phyloP scores from a whole-genome alignment of 225 moss, liverwort and hornwort species.

The Lunularia cruciata region DNA sequence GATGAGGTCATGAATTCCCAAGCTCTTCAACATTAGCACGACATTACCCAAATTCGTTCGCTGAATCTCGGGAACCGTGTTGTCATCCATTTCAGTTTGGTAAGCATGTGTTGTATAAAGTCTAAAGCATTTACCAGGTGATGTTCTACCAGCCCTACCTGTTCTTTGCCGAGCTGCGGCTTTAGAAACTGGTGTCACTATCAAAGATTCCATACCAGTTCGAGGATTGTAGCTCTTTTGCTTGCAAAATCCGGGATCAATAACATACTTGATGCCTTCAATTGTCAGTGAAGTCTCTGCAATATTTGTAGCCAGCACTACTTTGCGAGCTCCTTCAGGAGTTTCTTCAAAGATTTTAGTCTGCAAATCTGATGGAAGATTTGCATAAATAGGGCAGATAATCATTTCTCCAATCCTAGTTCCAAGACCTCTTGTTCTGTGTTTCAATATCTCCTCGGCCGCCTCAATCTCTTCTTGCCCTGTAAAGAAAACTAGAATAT shows the following conservation, averaged over 20 bases:
- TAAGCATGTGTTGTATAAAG: constrained; percentile 50
- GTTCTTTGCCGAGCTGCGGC: constrained; percentile 94
- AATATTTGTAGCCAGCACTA: constrained; percentile 56
- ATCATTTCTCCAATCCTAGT: constrained; percentile 88
- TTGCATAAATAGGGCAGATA: constrained; percentile 91
- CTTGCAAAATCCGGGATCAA: constrained; percentile 58
- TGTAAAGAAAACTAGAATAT: constrained; percentile 79
- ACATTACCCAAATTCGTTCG: constrained; percentile 93
- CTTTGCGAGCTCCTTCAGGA: constrained; percentile 77
- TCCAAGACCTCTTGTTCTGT: constrained; percentile 85
- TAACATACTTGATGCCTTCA: constrained; percentile 57
- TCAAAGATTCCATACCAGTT: constrained; percentile 86
- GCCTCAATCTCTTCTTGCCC: constrained; percentile 97
- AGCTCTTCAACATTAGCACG: constrained; percentile 85
- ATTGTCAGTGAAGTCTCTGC: constrained; percentile 61
- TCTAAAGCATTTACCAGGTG: constrained; percentile 52
- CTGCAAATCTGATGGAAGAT: constrained; percentile 97
- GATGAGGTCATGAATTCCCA: constrained; percentile 86
- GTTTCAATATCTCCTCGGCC: constrained; percentile 94
- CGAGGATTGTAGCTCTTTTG: constrained; percentile 59
- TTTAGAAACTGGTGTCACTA: constrained; percentile 85
- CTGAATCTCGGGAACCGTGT: constrained; percentile 55
- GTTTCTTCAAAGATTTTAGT: constrained; percentile 93
- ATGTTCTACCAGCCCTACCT: constrained; percentile 78
- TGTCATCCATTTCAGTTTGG: constrained; percentile 55